Conservation (phyloP, 768 basidiomycete genomes). For the Leccinum disarticulatum region DNA sequence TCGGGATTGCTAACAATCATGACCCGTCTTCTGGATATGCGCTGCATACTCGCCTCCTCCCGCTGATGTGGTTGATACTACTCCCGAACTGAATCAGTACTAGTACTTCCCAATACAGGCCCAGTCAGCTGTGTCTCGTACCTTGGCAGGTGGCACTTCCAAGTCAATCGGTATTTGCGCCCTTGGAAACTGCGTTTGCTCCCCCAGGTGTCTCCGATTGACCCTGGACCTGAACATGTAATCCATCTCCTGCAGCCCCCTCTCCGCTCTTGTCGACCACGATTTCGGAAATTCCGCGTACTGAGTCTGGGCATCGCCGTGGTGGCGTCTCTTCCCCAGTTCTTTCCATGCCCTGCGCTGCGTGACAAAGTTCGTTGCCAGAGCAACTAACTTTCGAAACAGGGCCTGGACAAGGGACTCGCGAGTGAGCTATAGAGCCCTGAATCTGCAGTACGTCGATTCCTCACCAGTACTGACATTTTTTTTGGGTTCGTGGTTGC, state of each 20-base stretch:
- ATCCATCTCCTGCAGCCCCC: slow-evolving; percentile 28
- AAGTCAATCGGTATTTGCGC: slow-evolving; percentile 6
- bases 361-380: slow-evolving; percentile 23
- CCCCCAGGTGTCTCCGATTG: slow-evolving; percentile 10
- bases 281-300: slow-evolving; percentile 24
- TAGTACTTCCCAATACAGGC: background rate
- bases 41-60: slow-evolving; percentile 19
- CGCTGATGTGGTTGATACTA: slow-evolving; percentile 13
- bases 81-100: slow-evolving; percentile 8
- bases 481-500: slow-evolving; percentile 21
- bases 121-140: slow-evolving; percentile 6
- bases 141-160: slow-evolving; percentile 20
- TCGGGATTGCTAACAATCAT: slow-evolving; percentile 33
- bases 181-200: slow-evolving; percentile 7
- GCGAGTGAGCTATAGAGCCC: slow-evolving; percentile 17
- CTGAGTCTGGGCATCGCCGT: slow-evolving; percentile 11
- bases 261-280: slow-evolving; percentile 29
- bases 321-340: slow-evolving; percentile 5
- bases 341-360: slow-evolving; percentile 23
- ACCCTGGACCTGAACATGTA: slow-evolving; percentile 19
- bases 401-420: slow-evolving; percentile 17
- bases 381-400: slow-evolving; percentile 23
- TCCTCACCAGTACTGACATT: slow-evolving; percentile 32
- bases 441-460: slow-evolving; percentile 12
- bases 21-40: slow-evolving; percentile 24